Evolutionary conservation across 78 protist species (phyloP).

Genomic region (Dictyostelium purpureum): DNA sequence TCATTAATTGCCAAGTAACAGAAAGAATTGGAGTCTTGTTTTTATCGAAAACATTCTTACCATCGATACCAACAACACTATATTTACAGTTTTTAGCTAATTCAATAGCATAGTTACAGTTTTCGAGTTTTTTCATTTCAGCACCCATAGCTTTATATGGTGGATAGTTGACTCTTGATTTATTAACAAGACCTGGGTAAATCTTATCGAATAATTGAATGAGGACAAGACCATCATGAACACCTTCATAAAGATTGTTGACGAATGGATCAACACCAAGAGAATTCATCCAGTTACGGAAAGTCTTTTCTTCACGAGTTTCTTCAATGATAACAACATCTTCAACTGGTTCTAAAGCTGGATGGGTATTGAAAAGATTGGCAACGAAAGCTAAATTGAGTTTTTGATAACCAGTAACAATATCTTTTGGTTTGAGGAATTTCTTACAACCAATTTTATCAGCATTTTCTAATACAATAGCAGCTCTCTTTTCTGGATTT

Average conservation of each 20-base stretch:
- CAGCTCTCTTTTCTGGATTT: slow-evolving; percentile 88
- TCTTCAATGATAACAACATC: slow-evolving; percentile 86
- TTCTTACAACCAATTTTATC: slow-evolving; percentile 90
- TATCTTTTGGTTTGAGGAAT: slow-evolving; percentile 88
- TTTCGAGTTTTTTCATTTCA: slow-evolving; percentile 83
- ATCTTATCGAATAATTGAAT: slow-evolving; percentile 93
- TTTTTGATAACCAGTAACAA: slow-evolving; percentile 90
- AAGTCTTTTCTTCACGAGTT: slow-evolving; percentile 95
- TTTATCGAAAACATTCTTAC: slow-evolving; percentile 79
- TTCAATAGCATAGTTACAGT: slow-evolving; percentile 86
- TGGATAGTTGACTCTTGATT: slow-evolving; percentile 84
- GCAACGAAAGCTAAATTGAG: slow-evolving; percentile 97
- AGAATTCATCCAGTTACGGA: slow-evolving; percentile 95
- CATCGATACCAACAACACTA: slow-evolving; percentile 86
- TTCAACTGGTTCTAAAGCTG: slow-evolving; percentile 88
- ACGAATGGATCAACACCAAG: slow-evolving; percentile 93
- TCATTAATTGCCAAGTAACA: slow-evolving; percentile 91
- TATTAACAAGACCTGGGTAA: slow-evolving; percentile 90
- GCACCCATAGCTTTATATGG: slow-evolving; percentile 77
- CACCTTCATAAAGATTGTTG: slow-evolving; percentile 90
- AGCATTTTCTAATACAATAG: slow-evolving; percentile 88
- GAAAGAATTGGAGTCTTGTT: slow-evolving; percentile 73
- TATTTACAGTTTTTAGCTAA: slow-evolving; percentile 65
- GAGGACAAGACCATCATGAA: slow-evolving; percentile 91
- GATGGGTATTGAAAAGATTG: slow-evolving; percentile 94